A percentile compares a stretch with the other conserved stretches of the same genome.
Evolutionary conservation across 1,139 yeast genomes (phyloP).

Genomic region (Magnusiomyces sp.): DNA sequence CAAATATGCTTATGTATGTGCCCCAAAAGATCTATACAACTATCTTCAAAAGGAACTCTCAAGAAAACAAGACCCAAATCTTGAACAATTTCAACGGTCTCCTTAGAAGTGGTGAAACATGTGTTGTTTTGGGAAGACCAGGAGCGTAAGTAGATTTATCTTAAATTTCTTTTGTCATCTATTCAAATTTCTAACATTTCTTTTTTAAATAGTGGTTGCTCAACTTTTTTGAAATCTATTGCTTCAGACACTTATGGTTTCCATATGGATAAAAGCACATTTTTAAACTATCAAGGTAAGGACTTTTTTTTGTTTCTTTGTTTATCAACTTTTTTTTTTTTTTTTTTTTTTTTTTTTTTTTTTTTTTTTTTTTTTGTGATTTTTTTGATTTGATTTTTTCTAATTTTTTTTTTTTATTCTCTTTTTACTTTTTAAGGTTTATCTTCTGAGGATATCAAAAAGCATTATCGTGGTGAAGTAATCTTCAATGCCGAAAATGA

Average conservation of each 20-base stretch:
- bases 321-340: background rate
- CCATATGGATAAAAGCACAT: constrained; percentile 44
- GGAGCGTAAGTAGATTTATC: constrained; percentile 32
- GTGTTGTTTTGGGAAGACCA: constrained; percentile 77
- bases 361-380: background rate
- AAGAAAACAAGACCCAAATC: constrained; percentile 41
- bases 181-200: background rate
- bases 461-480: constrained; percentile 41
- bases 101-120: constrained; percentile 55
- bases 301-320: background rate
- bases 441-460: background rate
- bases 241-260: constrained; percentile 69
- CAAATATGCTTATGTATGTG: constrained; percentile 48
- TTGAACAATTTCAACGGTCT: constrained; percentile 61
- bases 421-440: constrained; percentile 22
- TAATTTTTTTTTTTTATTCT: background rate
- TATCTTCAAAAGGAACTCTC: constrained; percentile 15
- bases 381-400: background rate
- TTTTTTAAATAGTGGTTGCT: constrained; percentile 53
- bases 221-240: constrained; percentile 65
- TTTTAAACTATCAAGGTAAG: constrained; percentile 27
- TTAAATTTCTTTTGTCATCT: no score
- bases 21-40: constrained; percentile 47
- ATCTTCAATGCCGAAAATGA: constrained; percentile 48
- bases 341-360: no score